A percentile compares a stretch with the other conserved stretches of the same genome.
phyloP scores from a whole-genome alignment of 1,139 yeast genomes.

The Torulaspora pretoriensis region DNA sequence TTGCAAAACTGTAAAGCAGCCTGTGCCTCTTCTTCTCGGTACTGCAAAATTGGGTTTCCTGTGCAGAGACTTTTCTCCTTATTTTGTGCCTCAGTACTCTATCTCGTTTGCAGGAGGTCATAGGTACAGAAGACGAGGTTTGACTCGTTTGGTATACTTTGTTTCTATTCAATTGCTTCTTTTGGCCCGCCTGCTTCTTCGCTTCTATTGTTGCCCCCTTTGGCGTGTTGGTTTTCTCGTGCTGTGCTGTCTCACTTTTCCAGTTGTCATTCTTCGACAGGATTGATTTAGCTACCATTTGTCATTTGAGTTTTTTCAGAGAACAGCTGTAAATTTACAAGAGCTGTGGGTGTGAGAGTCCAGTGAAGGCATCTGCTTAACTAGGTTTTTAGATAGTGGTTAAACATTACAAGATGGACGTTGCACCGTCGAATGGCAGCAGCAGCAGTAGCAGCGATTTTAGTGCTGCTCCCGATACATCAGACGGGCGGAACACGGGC shows the following conservation, averaged over 20 bases:
- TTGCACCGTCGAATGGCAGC: conserved; percentile 7
- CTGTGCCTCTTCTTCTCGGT: conserved; percentile 1
- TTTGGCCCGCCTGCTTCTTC: conserved; percentile 2
- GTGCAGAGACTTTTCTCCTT: neutral
- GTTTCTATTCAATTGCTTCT: conserved; percentile 1
- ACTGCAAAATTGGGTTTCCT: neutral
- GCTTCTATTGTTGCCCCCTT: neutral
- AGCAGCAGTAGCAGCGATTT: conserved; percentile 10
- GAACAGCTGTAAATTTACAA: neutral
- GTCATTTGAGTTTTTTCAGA: neutral
- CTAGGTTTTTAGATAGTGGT: neutral
- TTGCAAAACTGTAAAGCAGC: neutral
- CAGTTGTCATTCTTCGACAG: neutral
- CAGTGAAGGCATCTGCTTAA: no score
- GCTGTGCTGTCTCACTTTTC: neutral
- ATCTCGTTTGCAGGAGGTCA: neutral
- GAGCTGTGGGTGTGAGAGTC: no score
- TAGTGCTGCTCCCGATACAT: conserved; percentile 1
- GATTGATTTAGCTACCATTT: neutral
- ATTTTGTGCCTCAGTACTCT: neutral
- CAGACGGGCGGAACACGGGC: conserved; percentile 1
- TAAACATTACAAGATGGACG: conserved; percentile 1
- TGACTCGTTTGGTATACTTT: neutral
- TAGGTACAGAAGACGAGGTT: neutral
- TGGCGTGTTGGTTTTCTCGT: neutral